phyloP scores from a whole-genome alignment of 1,284 basidiomycete genomes.

The Phaffia rhodozyma region DNA sequence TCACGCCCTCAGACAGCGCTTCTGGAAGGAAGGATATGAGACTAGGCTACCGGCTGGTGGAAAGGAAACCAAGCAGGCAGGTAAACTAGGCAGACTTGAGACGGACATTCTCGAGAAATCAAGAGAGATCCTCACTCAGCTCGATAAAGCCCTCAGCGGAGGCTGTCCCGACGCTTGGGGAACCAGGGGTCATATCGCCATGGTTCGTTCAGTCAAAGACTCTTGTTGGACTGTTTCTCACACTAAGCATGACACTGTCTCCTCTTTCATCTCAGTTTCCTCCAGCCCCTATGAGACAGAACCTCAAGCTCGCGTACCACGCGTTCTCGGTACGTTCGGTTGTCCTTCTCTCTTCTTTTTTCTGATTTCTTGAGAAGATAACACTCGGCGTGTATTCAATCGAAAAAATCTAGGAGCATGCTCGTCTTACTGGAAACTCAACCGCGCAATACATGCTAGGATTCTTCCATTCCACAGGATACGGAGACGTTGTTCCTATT shows the following conservation, averaged over 20 bases:
- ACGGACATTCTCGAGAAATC: slow-evolving; percentile 34
- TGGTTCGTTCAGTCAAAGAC: slow-evolving; percentile 42
- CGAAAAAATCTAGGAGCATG: slow-evolving; percentile 47
- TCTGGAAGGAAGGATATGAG: slow-evolving; percentile 27
- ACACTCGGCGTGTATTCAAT: slow-evolving; percentile 39
- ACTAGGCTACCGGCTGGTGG: slow-evolving; percentile 18
- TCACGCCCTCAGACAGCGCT: slow-evolving; percentile 16
- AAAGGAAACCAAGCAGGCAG: slow-evolving; percentile 11
- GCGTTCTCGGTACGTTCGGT: slow-evolving; percentile 25
- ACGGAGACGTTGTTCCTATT: slow-evolving; percentile 44
- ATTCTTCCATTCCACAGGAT: slow-evolving; percentile 79
- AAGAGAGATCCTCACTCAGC: slow-evolving; percentile 59
- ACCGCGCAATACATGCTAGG: slow-evolving; percentile 71
- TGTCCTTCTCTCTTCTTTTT: neutral
- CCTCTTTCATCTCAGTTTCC: slow-evolving; percentile 26
- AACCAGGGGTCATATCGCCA: slow-evolving; percentile 53
- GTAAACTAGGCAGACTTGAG: slow-evolving; percentile 11
- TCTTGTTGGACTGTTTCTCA: slow-evolving; percentile 10
- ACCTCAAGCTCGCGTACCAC: slow-evolving; percentile 26
- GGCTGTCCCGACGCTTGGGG: slow-evolving; percentile 66
- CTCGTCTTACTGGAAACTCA: slow-evolving; percentile 57
- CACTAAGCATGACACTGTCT: slow-evolving; percentile 6
- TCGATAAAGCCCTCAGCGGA: slow-evolving; percentile 63
- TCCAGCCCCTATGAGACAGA: slow-evolving; percentile 29
- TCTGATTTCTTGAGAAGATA: slow-evolving; percentile 47